Base-by-base conservation (phyloP, 2,329 filamentous ascomycete species). In the Arthrobotrys conoides region DNA sequence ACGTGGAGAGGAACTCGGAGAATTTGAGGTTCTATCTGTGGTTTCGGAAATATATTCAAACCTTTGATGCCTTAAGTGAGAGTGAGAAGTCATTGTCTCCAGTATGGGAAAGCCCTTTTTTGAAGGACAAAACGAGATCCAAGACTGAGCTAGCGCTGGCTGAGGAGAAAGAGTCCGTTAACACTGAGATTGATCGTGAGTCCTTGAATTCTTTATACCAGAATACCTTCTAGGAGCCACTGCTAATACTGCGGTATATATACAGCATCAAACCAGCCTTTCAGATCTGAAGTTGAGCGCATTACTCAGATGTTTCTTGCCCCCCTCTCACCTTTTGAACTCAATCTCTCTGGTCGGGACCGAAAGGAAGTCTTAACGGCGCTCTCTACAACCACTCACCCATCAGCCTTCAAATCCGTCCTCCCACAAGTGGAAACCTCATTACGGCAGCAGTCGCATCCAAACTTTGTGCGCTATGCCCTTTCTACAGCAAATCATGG, bases 391-490 rank as follows among this genome's bases (percentile, higher is more conserved):
- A 95, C 92, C 0, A 95, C 92, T 0, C 92, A 95, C 82, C 93
- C 93, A 0, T 90, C 90, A 0, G 92, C 92, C 0, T 90, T 95
- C 81, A 86, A 87, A 27, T 85, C 87, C 18, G 86, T 93, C 48
- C 86, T 88, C 64, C 87, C 86, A 61, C 89, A 87, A 0, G 88
- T 92, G 22, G 92, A 95, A 82, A 88, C 87, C 82, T 88, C 88
- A 4, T 88, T 96, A 2, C 91, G 92, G 30, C 88, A 88, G 80
- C 92, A 94, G 83, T 89, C 92, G 0, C 92, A 95, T 82, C 92
- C 92, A 81, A 94, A 95, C 85, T 95, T 95, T 86, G 90, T 95
- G 81, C 90, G 92, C 75, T 94, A 91, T 91, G 90, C 89, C 57
- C 92, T 94, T 83, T 91, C 90, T 87, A 95, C 95, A 83, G 91